Base-by-base conservation (phyloP, 192 early-diverging fungal genomes). In the Coemansia sp. region DNA sequence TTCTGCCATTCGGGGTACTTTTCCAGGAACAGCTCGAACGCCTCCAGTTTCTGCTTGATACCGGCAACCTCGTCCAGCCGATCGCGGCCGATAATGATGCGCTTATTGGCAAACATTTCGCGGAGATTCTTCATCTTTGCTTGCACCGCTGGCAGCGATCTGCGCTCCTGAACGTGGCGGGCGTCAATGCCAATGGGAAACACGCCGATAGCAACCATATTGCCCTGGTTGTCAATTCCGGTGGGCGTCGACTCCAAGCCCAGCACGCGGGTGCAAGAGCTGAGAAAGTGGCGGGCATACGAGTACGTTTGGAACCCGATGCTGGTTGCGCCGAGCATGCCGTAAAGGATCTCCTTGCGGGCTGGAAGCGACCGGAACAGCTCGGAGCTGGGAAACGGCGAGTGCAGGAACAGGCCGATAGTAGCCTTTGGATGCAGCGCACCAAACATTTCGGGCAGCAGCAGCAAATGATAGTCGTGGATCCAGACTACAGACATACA, bases 181-280 rank as follows among this genome's bases (percentile, higher is more conserved):
- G 87, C 82, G 63, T 99, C 93, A 63, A 99, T 97, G n/a, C 96
- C 96, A 36, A 99, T 95, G 2, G 96, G 96, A 64, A 95, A 95
- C 17, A 93, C 93, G 36, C 88, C 89, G 1, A 97, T 83, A 31
- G 82, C 59, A 4, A 96, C 90, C 8, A 83, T 74, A 22, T 77
- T 81, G 11, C 91, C 90, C 36, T 82, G 80, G 51, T 84, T 86
- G 62, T 95, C 88, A 14, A 97, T 90, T 8, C 92, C 92, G 14
- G 73, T 83, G 7, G 94, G 95, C 4, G 94, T 87, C 0, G 90
- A 92, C 62, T 99, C 94, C 51, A 88, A 85, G 0, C 93, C 93
- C 20, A 96, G 79, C n/a, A 97, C 86, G 10, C 96, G 87, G 2
- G 96, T 94, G 71, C 94, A 97, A 35, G 81, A 87, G 57, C 85